These are phyloP conservation scores for Daldinia bambusicola DNA, from an alignment of 495 filamentous ascomycete genomes.

Conservation along the genomic window DNA sequence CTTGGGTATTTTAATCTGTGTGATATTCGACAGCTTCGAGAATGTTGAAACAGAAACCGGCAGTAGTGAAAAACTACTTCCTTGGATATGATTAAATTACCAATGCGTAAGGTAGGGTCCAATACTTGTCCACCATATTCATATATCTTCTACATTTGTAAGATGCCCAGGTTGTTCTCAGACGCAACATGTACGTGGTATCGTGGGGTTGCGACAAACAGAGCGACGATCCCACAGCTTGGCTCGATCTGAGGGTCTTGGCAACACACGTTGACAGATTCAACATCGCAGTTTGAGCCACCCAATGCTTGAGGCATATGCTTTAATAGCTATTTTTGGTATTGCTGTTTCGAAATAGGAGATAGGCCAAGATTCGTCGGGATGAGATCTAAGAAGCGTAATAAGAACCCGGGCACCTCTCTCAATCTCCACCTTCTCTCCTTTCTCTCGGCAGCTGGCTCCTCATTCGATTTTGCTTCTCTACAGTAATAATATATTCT, in stretches of 20 bases:
- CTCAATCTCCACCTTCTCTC: slow-evolving; percentile 3
- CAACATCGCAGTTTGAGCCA: background rate
- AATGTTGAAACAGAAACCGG: slow-evolving; percentile 30
- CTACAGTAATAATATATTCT: slow-evolving; percentile 7
- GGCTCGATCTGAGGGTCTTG: slow-evolving; percentile 43
- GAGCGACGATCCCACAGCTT: slow-evolving; percentile 40
- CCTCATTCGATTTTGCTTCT: slow-evolving; percentile 23
- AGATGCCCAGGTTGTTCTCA: slow-evolving; percentile 1
- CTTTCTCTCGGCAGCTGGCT: background rate
- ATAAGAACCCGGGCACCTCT: slow-evolving; percentile 23
- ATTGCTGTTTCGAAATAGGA: too few species aligned
- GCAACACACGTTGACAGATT: slow-evolving; percentile 28
- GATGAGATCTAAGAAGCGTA: slow-evolving; percentile 19
- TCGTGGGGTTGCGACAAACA: slow-evolving; percentile 35
- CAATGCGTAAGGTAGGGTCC: slow-evolving; percentile 11
- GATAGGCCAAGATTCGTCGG: background rate
- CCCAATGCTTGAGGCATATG: background rate
- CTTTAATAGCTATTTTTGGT: slow-evolving; percentile 15
- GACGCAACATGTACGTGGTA: slow-evolving; percentile 16
- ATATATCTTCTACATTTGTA: background rate
- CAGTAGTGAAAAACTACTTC: background rate
- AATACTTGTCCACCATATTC: background rate
- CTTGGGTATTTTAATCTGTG: background rate
- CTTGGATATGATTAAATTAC: background rate
- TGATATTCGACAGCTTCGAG: slow-evolving; percentile 13